Evolutionary conservation across 202 grass and related monocot genomes (phyloP).

Genomic region (Eragrostis tef): DNA sequence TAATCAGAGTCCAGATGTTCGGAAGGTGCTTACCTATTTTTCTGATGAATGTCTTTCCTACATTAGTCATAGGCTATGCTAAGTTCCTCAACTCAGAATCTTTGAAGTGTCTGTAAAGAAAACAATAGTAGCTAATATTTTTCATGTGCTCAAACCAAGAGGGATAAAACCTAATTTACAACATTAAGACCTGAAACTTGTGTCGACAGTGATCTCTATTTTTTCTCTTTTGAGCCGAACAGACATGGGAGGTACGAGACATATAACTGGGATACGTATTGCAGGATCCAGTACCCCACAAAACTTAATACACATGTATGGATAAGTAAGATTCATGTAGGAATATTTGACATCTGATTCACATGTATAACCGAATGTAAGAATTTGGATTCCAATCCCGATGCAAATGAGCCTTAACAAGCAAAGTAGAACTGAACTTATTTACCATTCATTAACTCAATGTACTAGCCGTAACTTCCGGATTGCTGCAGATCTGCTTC

Average conservation of each 20-base stretch:
- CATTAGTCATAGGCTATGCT: conserved; percentile 1
- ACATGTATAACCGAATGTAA: background rate
- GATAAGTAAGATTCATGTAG: background rate
- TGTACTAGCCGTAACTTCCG: background rate
- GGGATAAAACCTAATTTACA: background rate
- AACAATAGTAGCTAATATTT: background rate
- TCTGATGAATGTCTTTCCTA: conserved; percentile 12
- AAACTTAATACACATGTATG: background rate
- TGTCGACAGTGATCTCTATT: conserved; percentile 6
- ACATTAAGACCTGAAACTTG: background rate
- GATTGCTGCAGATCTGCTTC: background rate
- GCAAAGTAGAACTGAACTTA: background rate
- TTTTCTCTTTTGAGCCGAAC: background rate
- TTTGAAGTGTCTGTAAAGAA: conserved; percentile 15
- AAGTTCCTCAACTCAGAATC: conserved; percentile 15
- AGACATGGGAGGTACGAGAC: conserved; percentile 13
- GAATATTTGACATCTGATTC: background rate
- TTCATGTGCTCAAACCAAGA: background rate
- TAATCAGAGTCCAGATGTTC: conserved; percentile 94
- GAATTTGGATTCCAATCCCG: background rate
- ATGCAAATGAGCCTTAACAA: background rate
- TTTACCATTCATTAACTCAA: conserved; percentile 22
- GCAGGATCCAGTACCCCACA: background rate
- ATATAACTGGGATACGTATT: background rate
- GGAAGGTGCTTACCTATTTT: conserved; percentile 63